Base-by-base conservation (phyloP, 306 rosid species). In the Cicer chorassanicum region DNA sequence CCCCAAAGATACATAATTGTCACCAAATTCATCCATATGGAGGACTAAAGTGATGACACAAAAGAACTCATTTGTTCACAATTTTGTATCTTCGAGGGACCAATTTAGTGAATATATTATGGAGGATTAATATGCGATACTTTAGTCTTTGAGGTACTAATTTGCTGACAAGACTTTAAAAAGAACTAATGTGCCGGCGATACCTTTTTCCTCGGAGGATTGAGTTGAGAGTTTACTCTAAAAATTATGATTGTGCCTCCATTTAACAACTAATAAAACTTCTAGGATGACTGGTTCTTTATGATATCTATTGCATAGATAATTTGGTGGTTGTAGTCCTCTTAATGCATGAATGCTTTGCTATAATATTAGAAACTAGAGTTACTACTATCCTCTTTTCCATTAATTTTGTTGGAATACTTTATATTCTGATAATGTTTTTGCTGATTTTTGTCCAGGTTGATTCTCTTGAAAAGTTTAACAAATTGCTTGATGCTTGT, bases 391-490 rank as follows among this genome's bases (percentile, higher is more conserved):
- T 66, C 44, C 51, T 70, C 15, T 43, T 11, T 49, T 45, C 9
- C 41, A 29, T 5, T 11, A 57, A 13, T 0, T 60, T 43, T 29
- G 16, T 39, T 45, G 15, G 48, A 46, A 69, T 68, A 4, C 61
- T 68, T 42, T 48, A 18, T 46, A 7, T 61, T 72, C 46, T 68
- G 79, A 78, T 21, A 39, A 72, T 57, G 24, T 11, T 80, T 77
- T 63, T 6, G 36, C 42, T 63, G 56, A 62, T 41, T 68, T 51
- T 48, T 81, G 49, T 81, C n/a, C 87, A 90, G 96, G 87, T 73
- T 66, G 86, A 90, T 89, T 93, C 98, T 60, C 53, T 87, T 81
- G 90, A 87, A 76, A 93, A 93, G 91, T 78, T 93, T 54, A 76
- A 87, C 72, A 74, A 73, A 65, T 73, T 93, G 85, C 88, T 93